Conservation (phyloP, 176 grass and related monocot genomes). For the Elaeis guineensis region DNA sequence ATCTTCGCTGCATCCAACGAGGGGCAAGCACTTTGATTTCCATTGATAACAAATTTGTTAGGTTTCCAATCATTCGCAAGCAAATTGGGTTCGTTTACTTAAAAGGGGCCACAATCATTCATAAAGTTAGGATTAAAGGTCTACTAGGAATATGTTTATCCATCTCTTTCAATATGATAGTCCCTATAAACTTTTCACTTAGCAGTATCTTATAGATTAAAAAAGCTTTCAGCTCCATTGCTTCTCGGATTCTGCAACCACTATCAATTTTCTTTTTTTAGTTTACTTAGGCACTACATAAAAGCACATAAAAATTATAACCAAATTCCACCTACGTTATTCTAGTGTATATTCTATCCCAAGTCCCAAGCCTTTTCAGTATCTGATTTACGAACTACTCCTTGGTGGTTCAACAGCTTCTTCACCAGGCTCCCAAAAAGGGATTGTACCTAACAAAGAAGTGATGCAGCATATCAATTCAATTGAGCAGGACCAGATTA, state of each 20-base stretch:
- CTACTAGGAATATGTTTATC: neutral
- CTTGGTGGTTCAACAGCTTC: neutral
- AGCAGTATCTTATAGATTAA: neutral
- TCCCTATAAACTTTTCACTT: neutral
- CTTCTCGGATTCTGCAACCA: neutral
- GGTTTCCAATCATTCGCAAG: too few species aligned
- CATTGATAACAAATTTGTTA: too few species aligned
- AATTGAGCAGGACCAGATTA: neutral
- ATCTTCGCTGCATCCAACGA: too few species aligned
- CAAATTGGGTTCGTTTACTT: too few species aligned
- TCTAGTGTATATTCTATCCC: neutral
- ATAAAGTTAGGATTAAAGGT: neutral
- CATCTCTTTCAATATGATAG: neutral
- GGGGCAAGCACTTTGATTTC: too few species aligned
- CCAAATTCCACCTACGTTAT: neutral
- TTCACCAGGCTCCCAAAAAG: neutral
- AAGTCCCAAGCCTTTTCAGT: neutral
- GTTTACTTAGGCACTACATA: neutral
- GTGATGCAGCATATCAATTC: neutral
- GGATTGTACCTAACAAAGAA: neutral
- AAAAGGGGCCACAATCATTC: neutral
- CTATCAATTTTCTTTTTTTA: neutral
- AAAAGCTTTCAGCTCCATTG: neutral
- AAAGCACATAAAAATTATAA: neutral
- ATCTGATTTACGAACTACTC: neutral